A percentile compares a stretch with the other conserved stretches of the same genome.
Conservation (phyloP, 345 rosid species). For the Viola odorata region DNA sequence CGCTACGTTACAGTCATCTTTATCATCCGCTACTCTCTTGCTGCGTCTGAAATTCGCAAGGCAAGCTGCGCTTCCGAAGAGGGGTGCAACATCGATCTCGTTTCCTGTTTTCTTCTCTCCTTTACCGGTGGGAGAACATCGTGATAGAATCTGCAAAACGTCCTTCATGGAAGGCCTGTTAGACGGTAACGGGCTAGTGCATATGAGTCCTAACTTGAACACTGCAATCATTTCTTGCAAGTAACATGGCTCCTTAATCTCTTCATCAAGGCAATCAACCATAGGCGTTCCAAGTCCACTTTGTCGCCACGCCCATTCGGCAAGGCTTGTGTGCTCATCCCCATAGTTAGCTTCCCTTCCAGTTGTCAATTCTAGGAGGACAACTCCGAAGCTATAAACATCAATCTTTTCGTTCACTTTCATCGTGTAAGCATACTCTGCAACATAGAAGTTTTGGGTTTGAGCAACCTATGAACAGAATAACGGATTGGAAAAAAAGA, state of each 20-base stretch:
- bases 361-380: slow-evolving; percentile 74
- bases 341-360: slow-evolving; percentile 63
- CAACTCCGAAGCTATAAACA: slow-evolving; percentile 89
- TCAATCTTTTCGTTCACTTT: slow-evolving; percentile 80
- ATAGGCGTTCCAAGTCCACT: slow-evolving; percentile 40
- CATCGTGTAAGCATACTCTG: slow-evolving; percentile 73
- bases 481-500: not conserved
- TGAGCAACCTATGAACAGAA: not conserved
- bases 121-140: slow-evolving; percentile 17
- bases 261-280: slow-evolving; percentile 49
- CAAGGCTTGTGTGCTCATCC: slow-evolving; percentile 64
- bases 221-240: slow-evolving; percentile 53
- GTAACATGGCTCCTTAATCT: slow-evolving; percentile 39
- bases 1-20: not conserved
- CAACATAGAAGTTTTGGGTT: not conserved
- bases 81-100: slow-evolving; percentile 36
- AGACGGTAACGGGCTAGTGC: slow-evolving; percentile 51
- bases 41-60: slow-evolving; percentile 27
- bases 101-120: slow-evolving; percentile 22
- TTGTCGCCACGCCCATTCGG: slow-evolving; percentile 85
- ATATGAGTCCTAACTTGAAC: slow-evolving; percentile 61
- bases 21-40: slow-evolving; percentile 11
- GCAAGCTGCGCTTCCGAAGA: slow-evolving; percentile 31
- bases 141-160: slow-evolving; percentile 52
- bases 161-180: slow-evolving; percentile 80